Percentiles rank a stretch among this genome's conserved stretches.
Evolutionary conservation across 192 early-diverging fungal species (phyloP).

Genomic region (Geosiphon pyriformis): DNA sequence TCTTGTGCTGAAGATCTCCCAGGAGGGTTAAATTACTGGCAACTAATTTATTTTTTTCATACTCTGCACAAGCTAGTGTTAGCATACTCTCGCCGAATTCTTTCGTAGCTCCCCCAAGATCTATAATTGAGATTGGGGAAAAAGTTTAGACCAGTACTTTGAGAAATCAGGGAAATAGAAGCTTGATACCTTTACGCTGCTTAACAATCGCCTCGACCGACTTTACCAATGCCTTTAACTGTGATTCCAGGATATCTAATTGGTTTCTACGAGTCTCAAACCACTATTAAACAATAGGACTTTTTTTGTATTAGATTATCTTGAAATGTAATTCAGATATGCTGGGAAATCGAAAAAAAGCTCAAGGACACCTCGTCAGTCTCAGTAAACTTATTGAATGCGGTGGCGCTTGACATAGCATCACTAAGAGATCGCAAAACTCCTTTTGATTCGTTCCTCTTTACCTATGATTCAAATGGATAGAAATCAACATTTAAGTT

Average conservation of each 20-base stretch:
- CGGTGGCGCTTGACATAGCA: conserved; percentile 53
- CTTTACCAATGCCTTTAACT: conserved; percentile 70
- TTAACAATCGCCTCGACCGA: conserved; percentile 72
- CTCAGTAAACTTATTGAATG: conserved; percentile 66
- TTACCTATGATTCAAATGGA: conserved; percentile 32
- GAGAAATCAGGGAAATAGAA: neutral
- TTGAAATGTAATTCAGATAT: neutral
- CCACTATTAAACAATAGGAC: conserved; percentile 40
- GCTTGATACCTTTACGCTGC: conserved; percentile 53
- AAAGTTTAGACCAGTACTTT: neutral
- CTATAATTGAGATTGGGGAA: conserved; percentile 24
- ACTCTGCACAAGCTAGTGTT: conserved; percentile 64
- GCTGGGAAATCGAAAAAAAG: too few relatives aligned
- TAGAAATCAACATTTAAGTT: neutral
- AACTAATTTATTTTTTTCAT: conserved; percentile 51
- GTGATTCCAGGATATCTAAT: conserved; percentile 70
- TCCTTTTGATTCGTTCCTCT: conserved; percentile 44
- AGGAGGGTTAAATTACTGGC: conserved; percentile 64
- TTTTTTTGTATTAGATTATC: neutral
- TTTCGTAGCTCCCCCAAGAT: conserved; percentile 60
- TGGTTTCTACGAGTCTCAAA: conserved; percentile 69
- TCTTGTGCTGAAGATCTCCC: conserved; percentile 73
- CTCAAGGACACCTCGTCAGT: conserved; percentile 64
- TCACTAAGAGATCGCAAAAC: conserved; percentile 70
- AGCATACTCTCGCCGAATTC: conserved; percentile 81